Percentiles rank a stretch among this genome's conserved stretches.
phyloP scores from a whole-genome alignment of 177 flowering plant genomes.

The Tripterygium wilfordii region DNA sequence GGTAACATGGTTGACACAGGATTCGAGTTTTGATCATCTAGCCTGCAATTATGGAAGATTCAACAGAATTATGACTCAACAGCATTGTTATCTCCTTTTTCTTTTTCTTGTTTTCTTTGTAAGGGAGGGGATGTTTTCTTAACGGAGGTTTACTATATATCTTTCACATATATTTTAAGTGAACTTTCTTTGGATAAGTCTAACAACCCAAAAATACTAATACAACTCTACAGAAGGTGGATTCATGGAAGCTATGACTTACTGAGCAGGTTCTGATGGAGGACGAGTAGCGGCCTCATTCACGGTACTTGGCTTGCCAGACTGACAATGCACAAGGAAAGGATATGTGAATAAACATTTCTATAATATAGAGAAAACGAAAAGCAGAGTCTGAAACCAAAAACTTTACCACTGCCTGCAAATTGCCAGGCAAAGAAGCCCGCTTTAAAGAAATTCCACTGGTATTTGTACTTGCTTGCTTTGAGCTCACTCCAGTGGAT shows the following conservation, averaged over 20 bases:
- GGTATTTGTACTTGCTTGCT: slow-evolving; percentile 10
- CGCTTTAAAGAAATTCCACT: slow-evolving; percentile 12
- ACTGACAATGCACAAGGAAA: slow-evolving; percentile 15
- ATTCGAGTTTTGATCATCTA: slow-evolving; percentile 20
- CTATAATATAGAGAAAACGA: background rate
- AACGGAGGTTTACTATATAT: too few species aligned
- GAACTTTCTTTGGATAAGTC: too few species aligned
- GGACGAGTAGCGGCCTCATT: slow-evolving; percentile 16
- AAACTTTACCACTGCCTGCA: slow-evolving; percentile 25
- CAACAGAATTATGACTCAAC: slow-evolving; percentile 3
- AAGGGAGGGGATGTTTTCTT: too few species aligned
- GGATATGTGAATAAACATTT: background rate
- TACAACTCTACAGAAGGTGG: background rate
- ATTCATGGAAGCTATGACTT: slow-evolving; percentile 12
- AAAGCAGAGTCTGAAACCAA: background rate
- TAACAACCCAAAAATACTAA: too few species aligned
- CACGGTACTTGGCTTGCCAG: slow-evolving; percentile 27
- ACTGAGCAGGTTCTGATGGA: slow-evolving; percentile 28
- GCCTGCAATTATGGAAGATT: slow-evolving; percentile 19
- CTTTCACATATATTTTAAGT: too few species aligned
- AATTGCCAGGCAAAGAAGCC: slow-evolving; percentile 16
- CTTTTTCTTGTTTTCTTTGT: background rate
- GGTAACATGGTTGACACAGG: slow-evolving; percentile 10
- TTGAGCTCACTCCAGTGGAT: slow-evolving; percentile 21
- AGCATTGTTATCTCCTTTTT: background rate